phyloP scores from a whole-genome alignment of 1,139 yeast species.

The Geotrichum fermentans region DNA sequence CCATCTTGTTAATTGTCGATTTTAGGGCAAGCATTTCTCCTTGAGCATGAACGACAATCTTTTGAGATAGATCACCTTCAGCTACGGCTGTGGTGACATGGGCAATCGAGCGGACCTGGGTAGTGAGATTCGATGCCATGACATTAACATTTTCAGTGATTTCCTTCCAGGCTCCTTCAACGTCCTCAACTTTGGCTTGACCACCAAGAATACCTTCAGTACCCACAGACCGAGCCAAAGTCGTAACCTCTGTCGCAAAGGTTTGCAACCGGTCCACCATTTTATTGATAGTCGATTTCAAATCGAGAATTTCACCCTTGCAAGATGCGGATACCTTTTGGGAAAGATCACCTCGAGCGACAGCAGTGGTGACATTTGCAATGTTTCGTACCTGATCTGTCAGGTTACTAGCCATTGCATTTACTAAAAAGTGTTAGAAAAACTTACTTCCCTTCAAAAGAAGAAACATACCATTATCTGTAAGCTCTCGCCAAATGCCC shows the following conservation, averaged over 20 bases:
- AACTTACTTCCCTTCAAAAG: neutral
- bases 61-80: constrained; percentile 82
- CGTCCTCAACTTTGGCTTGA: constrained; percentile 87
- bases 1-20: constrained; percentile 83
- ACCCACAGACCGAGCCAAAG: constrained; percentile 83
- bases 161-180: constrained; percentile 91
- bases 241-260: constrained; percentile 84
- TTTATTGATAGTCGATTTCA: constrained; percentile 72
- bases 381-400: constrained; percentile 86
- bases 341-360: constrained; percentile 82
- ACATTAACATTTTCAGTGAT: no score
- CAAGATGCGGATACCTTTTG: constrained; percentile 85
- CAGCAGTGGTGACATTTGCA: constrained; percentile 88
- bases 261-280: constrained; percentile 87
- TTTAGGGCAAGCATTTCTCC: constrained; percentile 75
- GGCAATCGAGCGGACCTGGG: constrained; percentile 84
- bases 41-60: constrained; percentile 84
- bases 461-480: constrained; percentile 57
- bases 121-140: constrained; percentile 83
- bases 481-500: constrained; percentile 85
- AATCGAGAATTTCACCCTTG: constrained; percentile 78
- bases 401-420: constrained; percentile 83
- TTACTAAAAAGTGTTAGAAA: constrained; percentile 38
- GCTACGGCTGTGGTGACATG: constrained; percentile 91
- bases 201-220: constrained; percentile 87